Evolutionary conservation across 2,329 filamentous ascomycete species (phyloP), one percentile per base, ranked within the genome.

Genomic region (Hypoxylon sp.): DNA sequence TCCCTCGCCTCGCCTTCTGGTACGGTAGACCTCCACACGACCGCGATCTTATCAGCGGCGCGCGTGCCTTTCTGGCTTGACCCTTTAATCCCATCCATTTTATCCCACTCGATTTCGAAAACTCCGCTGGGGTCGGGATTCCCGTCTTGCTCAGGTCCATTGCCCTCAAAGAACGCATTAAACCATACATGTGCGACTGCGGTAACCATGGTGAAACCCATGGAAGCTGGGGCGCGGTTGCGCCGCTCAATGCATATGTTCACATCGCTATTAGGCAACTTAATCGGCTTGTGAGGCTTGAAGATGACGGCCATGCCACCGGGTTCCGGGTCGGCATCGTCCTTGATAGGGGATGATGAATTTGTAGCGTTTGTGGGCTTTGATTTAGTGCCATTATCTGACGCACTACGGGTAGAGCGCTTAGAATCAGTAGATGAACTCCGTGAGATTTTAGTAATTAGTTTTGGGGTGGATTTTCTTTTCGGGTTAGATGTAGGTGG

Each of bases 161-260:
- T 83, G 48, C 94, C 94, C 81, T 98, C 96, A 75, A 98, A 98
- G 80, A 90, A 98, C 1, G 90, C 85, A 76, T 99, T 99, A 84
- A 98, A 97, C 96, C 96, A 99, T 14, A 97, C 93, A 76, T 98
- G 95, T 0, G 94, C 94, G 9, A 98, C 91, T 0, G 94, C 91
- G 0, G 95, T 97, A 3, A 98, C 94, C 90, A 98, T 93, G 0
- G 93, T 94, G 72, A 93, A 88, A 0, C 94, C 92, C 80, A 96
- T 91, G 9, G 88, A 88, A 74, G 92, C 92, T 3, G 88, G 87
- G 1, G 92, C 90, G 75, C 91, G 92, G 80, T 94, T 97, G 37
- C 94, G 90, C 6, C 94, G 88, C 81, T 98, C 94, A 24, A 98
- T 89, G 54, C 94, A 91, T 71, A 98, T 92, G 78, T 97, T 97